Conservation (phyloP, 1,284 basidiomycete species). For the Mycosarcoma mackinlayi region DNA sequence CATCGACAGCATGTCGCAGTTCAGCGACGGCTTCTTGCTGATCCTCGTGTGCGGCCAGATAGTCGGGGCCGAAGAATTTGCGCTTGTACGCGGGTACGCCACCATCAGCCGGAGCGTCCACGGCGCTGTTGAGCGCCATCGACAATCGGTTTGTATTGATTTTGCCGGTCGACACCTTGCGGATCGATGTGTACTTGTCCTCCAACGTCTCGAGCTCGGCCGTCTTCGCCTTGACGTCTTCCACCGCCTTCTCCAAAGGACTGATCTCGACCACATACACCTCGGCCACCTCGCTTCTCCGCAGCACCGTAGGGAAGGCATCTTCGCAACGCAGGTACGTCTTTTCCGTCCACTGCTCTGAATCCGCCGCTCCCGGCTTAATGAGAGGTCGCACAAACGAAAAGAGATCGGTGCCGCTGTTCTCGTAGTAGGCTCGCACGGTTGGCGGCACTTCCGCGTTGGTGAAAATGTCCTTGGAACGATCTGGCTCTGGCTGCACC, state of each 20-base stretch:
- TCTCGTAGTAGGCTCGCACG: constrained; percentile 86
- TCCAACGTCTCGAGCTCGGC: constrained; percentile 79
- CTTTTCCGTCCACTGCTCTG: constrained; percentile 81
- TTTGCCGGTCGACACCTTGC: constrained; percentile 74
- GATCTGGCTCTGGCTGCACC: constrained; percentile 86
- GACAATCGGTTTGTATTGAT: constrained; percentile 84
- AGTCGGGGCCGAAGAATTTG: constrained; percentile 80
- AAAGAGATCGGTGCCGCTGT: constrained; percentile 71
- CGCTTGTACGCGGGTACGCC: constrained; percentile 74
- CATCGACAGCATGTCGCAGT: constrained; percentile 78
- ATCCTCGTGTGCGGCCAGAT: constrained; percentile 77
- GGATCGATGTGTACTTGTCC: constrained; percentile 79
- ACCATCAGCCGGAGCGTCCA: constrained; percentile 82
- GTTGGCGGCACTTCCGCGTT: constrained; percentile 84
- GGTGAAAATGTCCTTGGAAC: constrained; percentile 80
- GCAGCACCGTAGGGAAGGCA: constrained; percentile 88
- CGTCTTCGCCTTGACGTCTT: constrained; percentile 81
- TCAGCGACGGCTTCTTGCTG: constrained; percentile 78
- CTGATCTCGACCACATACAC: constrained; percentile 82
- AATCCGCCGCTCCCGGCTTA: constrained; percentile 39
- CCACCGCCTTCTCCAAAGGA: constrained; percentile 84
- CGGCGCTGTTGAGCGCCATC: constrained; percentile 86
- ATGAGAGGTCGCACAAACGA: constrained; percentile 74
- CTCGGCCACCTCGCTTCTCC: constrained; percentile 87
- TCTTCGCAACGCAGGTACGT: constrained; percentile 74